Base-by-base conservation (phyloP, 2,329 filamentous ascomycete species). In the Xylariaceae sp. region DNA sequence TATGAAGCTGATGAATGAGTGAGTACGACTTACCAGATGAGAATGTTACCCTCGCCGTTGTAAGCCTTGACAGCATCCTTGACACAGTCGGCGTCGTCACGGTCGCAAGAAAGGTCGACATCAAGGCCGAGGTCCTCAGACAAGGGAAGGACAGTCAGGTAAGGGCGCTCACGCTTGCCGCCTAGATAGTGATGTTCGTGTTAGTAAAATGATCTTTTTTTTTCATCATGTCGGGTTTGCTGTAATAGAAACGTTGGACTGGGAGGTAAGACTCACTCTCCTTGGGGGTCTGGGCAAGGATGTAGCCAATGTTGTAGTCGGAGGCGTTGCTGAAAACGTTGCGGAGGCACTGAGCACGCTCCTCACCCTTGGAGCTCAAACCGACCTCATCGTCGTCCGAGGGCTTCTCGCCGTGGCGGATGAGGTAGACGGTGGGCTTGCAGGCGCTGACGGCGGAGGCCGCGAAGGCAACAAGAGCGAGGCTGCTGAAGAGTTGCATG, bases 351-450 rank as follows among this genome's bases (percentile, higher is more conserved):
- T 87, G 80, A 0, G 84, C 81, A 13, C 84, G 80, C 70, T 83
- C 60, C 56, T 77, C 63, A n/a, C 84, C 84, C 60, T 78, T 66
- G 0, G 75, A 64, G 57, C 71, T 82, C 51, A 87, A 74, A 1
- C 82, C 83, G 58, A 77, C 72, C 11, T 15, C 23, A 39, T 74
- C 74, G 13, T 76, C 76, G 44, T 76, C 70, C 1, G 55, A 2
- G 15, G 84, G 83, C 71, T 87, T 87, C 70, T 87, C 84, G 60
- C 84, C 84, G 64, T 87, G 84, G 15, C 84, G 80, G 68, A 87
- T 87, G 7, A 87, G 72, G 68, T 85, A 87, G 37, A 87, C 80
- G 0, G 79, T 85, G 1, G 82, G 77, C 8, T 66, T 58, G 1
- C 63, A 58, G 13, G 58, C 63, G 5, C 54, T 47, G 8, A 53